Percentiles rank a stretch among this genome's conserved stretches.
Conservation (phyloP, 139 green algal genomes). For the Limnomonas spitsbergensis region DNA sequence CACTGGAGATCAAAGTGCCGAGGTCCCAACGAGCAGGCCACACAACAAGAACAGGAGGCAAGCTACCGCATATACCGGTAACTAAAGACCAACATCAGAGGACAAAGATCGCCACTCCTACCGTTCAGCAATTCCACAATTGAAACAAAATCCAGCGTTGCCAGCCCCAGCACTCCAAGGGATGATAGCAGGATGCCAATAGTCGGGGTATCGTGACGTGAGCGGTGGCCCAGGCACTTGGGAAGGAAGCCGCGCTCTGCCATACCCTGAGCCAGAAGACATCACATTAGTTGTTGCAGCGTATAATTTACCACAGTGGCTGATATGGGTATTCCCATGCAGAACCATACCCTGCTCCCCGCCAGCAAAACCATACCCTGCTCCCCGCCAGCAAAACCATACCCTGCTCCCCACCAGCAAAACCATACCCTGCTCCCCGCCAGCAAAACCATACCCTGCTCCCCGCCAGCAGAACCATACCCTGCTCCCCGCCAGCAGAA, state of each 20-base stretch:
- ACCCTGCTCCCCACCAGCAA: no score
- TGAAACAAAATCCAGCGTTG: constrained; percentile 65
- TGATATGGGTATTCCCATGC: no score
- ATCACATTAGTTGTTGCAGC: no score
- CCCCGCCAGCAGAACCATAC: no score
- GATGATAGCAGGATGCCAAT: constrained; percentile 73
- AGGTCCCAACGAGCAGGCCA: background rate
- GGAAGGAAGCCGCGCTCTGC: constrained; percentile 93
- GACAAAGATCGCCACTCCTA: background rate
- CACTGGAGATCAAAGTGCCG: background rate
- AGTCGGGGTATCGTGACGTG: constrained; percentile 81
- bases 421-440: no score
- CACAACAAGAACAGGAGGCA: background rate
- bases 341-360: no score
- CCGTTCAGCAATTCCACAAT: constrained; percentile 88
- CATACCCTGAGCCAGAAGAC: constrained; percentile 81
- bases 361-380: no score
- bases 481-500: no score
- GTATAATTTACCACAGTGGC: no score
- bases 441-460: no score
- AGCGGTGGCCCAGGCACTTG: constrained; percentile 56
- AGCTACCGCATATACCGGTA: background rate
- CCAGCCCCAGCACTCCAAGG: constrained; percentile 74
- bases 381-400: no score
- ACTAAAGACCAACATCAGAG: no score